A percentile compares a stretch with the other conserved stretches of the same genome.
Evolutionary conservation across 345 rosid species (phyloP).

Genomic region (Excoecaria cochinchinensis): DNA sequence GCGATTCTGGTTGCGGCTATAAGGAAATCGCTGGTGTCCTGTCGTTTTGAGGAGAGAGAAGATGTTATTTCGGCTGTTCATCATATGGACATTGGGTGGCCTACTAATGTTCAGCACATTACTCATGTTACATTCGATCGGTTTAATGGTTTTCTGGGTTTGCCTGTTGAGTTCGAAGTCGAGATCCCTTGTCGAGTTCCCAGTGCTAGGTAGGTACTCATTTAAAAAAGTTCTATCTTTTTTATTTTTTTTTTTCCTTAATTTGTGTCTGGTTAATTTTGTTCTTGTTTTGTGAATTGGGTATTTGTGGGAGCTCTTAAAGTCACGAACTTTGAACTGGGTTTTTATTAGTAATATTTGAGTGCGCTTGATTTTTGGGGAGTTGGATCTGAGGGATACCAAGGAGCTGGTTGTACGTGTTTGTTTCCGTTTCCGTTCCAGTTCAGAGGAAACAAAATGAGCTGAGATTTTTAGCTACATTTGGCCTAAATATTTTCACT

Average conservation of each 20-base stretch:
- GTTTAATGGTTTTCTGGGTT: slow-evolving; percentile 86
- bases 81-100: slow-evolving; percentile 90
- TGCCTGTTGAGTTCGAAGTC: slow-evolving; percentile 91
- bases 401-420: neutral
- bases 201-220: slow-evolving; percentile 68
- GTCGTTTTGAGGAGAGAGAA: slow-evolving; percentile 63
- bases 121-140: slow-evolving; percentile 95
- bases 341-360: slow-evolving; percentile 3
- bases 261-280: neutral
- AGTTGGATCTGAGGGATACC: slow-evolving; percentile 25
- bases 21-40: slow-evolving; percentile 83
- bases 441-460: neutral
- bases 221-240: neutral
- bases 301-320: neutral
- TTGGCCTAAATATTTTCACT: neutral
- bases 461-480: slow-evolving; percentile 1
- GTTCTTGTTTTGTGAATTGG: neutral
- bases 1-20: slow-evolving; percentile 65
- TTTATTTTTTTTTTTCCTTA: neutral
- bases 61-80: slow-evolving; percentile 56
- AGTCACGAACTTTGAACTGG: slow-evolving; percentile 4
- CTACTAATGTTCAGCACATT: slow-evolving; percentile 82
- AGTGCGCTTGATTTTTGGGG: neutral
- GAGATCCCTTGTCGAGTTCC: slow-evolving; percentile 94
- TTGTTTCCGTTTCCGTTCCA: neutral